Conservation (phyloP, 495 filamentous ascomycete genomes). For the Aspergillus sclerotiicarbonarius region DNA sequence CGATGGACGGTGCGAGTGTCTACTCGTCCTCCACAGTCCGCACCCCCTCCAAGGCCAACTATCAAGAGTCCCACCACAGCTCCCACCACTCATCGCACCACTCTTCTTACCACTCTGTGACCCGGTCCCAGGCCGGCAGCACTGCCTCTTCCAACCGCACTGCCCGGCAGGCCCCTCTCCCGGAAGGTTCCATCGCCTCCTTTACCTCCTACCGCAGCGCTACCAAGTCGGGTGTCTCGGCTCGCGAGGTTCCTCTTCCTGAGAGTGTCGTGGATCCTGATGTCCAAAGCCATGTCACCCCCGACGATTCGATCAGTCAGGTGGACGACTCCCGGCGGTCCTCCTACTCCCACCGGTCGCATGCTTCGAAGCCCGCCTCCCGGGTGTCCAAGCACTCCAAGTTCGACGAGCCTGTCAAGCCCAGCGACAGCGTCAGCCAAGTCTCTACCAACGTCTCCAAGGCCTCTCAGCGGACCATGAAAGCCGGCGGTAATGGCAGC, state of each 20-base stretch:
- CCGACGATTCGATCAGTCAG: slow-evolving; percentile 42
- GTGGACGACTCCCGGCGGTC: slow-evolving; percentile 27
- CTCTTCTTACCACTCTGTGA: slow-evolving; percentile 16
- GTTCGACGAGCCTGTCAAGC: slow-evolving; percentile 48
- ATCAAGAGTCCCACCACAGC: slow-evolving; percentile 22
- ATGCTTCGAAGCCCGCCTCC: slow-evolving; percentile 26
- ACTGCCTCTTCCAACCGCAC: slow-evolving; percentile 29
- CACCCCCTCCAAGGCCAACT: slow-evolving; percentile 30
- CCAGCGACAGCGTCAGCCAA: slow-evolving; percentile 68
- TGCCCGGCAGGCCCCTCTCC: slow-evolving; percentile 33
- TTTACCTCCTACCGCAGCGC: slow-evolving; percentile 21
- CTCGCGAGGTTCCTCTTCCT: slow-evolving; percentile 47
- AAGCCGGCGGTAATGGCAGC: slow-evolving; percentile 27
- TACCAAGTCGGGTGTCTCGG: slow-evolving; percentile 29
- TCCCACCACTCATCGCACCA: slow-evolving; percentile 20
- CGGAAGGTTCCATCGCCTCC: slow-evolving; percentile 25
- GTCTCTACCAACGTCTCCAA: slow-evolving; percentile 44
- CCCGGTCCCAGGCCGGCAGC: slow-evolving; percentile 21
- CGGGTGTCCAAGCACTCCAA: slow-evolving; percentile 32
- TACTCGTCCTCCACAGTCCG: slow-evolving; percentile 46
- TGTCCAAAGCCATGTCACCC: slow-evolving; percentile 32
- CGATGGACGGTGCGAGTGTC: slow-evolving; percentile 34
- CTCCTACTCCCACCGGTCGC: slow-evolving; percentile 33
- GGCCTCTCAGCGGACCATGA: slow-evolving; percentile 38
- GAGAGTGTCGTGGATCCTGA: slow-evolving; percentile 43